Base-by-base conservation (phyloP, 441 rosid genomes). In the Euphorbia schlechtendalii region DNA sequence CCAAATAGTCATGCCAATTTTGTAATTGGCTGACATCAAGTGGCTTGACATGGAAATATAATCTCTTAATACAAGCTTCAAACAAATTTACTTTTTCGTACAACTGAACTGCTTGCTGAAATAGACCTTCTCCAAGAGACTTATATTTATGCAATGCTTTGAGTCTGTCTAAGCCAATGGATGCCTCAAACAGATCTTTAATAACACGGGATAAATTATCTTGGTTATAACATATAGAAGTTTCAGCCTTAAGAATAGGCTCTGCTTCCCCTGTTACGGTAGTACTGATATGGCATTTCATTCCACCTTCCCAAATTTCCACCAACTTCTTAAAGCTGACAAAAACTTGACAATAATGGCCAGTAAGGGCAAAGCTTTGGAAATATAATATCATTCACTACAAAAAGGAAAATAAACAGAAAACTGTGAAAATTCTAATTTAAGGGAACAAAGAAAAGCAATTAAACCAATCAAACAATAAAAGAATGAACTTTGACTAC, bases 1-100 rank as follows among this genome's bases (percentile, higher is more conserved):
- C 83, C 73, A 92, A 73, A 82, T 92, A 92, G 1, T 71, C 77
- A 79, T 88, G 90, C 98, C 98, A 90, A 59, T 86, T 89, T 36
- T 75, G 65, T 46, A 75, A 53, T 46, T 93, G 92, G 58, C 36
- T 51, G 52, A 52, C 64, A 66, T 86, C 91, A 28, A 93, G 82
- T 36, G 88, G 86, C 67, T 82, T 80, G 65, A 80, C 82, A 76
- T 90, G 97, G 73, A 93, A 90, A 78, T 86, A 93, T 52, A 90
- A 72, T 80, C 98, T 84, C 64, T 51, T 78, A 69, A 90, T 88
- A 27, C 48, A 59, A 63, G 59, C 68, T 82, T 93, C 98, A 77
- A 85, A 90, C 79, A 72, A 40, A 65, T 41, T 65, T 71, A 88
- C 83, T 73, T 84, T 83, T 65, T 73, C 83, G 64, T 71, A 77